phyloP scores from a whole-genome alignment of 2,329 filamentous ascomycete species.

The Pochonia chlamydosporia region DNA sequence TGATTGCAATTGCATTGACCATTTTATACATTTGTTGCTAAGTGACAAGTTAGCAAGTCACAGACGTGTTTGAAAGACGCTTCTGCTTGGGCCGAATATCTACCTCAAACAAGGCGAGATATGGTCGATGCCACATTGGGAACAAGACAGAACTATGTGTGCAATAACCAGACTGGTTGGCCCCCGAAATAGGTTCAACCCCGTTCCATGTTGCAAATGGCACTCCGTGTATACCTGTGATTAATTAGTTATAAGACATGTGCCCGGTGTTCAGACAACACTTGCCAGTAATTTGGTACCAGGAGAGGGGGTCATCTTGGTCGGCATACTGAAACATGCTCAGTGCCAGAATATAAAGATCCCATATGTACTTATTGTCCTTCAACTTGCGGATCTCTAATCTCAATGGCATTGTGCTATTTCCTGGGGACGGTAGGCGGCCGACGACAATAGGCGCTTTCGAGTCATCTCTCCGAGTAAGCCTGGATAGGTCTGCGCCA shows the following conservation, averaged over 20 bases:
- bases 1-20: conserved; percentile 37
- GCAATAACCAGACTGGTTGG: conserved; percentile 64
- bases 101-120: conserved; percentile 58
- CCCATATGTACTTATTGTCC: conserved; percentile 61
- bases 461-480: conserved; percentile 34
- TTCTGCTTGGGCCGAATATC: not conserved
- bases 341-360: conserved; percentile 70
- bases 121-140: conserved; percentile 78
- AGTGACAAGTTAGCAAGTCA: conserved; percentile 10
- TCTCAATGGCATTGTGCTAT: conserved; percentile 42
- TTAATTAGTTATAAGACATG: not conserved
- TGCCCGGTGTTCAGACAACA: conserved; percentile 6
- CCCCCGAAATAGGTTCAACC: conserved; percentile 43
- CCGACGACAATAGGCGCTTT: conserved; percentile 35
- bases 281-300: conserved; percentile 72
- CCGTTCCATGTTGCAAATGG: conserved; percentile 54
- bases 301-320: conserved; percentile 61
- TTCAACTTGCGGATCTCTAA: conserved; percentile 64
- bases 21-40: conserved; percentile 32
- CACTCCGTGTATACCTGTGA: conserved; percentile 70
- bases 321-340: conserved; percentile 64
- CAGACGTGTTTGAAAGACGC: not conserved
- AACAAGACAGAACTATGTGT: conserved; percentile 72
- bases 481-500: conserved; percentile 36
- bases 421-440: conserved; percentile 31